Conservation (phyloP, 331 rosid genomes). For the Rosa hybrid region DNA sequence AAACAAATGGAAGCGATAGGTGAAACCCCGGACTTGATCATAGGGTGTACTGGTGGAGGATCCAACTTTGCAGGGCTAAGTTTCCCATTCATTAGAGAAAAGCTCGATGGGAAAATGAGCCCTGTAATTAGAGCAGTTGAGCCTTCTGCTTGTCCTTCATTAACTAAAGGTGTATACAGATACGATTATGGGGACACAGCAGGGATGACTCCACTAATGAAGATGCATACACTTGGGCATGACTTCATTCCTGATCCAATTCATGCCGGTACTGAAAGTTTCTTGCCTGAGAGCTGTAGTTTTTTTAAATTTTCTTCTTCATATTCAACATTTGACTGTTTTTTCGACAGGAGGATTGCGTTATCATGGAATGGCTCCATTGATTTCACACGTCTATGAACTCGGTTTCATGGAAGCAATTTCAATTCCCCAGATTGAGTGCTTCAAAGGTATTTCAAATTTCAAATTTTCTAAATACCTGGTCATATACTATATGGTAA, state of each 20-base stretch:
- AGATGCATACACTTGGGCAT: constrained; percentile 97
- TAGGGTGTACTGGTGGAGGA: constrained; percentile 96
- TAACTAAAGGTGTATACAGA: constrained; percentile 75
- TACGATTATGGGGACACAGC: constrained; percentile 96
- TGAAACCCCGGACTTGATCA: constrained; percentile 84
- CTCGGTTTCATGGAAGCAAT: constrained; percentile 89
- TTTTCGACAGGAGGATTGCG: constrained; percentile 76
- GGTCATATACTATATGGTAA: background rate
- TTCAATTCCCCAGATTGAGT: constrained; percentile 85
- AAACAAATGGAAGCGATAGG: constrained; percentile 93
- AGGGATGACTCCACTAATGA: constrained; percentile 96
- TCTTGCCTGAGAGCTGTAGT: background rate
- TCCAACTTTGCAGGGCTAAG: constrained; percentile 93
- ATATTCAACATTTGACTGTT: constrained; percentile 4
- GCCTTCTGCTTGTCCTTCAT: constrained; percentile 91
- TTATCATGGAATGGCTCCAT: constrained; percentile 97
- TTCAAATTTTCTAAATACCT: constrained; percentile 7
- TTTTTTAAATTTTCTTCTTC: background rate
- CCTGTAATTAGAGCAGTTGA: constrained; percentile 90
- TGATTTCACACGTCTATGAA: constrained; percentile 84
- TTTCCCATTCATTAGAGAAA: constrained; percentile 91
- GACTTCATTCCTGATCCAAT: constrained; percentile 93
- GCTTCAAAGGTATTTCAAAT: constrained; percentile 64
- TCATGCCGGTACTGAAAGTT: constrained; percentile 68
- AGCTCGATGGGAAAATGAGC: constrained; percentile 68